phyloP scores from a whole-genome alignment of 1,284 basidiomycete species.

The Ganoderma boninense region DNA sequence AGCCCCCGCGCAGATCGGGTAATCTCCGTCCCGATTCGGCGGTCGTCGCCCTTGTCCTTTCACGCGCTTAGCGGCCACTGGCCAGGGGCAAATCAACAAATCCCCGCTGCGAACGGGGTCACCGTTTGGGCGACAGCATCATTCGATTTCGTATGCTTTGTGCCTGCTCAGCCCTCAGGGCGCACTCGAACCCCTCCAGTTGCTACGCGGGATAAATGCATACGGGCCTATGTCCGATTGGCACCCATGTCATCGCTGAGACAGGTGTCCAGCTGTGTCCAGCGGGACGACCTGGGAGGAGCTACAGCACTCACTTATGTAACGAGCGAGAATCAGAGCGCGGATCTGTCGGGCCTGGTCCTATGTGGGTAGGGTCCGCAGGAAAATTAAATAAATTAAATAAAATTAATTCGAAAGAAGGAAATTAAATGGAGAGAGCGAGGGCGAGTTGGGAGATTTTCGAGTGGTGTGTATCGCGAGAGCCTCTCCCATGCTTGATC shows the following conservation, averaged over 20 bases:
- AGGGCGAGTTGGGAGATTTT: too few relatives aligned
- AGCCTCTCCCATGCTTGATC: too few relatives aligned
- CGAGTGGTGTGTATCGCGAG: too few relatives aligned
- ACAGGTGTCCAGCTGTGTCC: not conserved
- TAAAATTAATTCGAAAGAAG: too few relatives aligned
- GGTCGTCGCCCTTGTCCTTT: not conserved
- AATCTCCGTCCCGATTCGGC: not conserved
- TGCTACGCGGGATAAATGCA: not conserved
- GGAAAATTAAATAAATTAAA: too few relatives aligned
- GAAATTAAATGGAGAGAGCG: too few relatives aligned
- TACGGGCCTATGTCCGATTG: too few relatives aligned
- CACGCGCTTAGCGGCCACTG: not conserved
- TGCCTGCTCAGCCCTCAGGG: constrained; percentile 2
- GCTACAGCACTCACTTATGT: too few relatives aligned
- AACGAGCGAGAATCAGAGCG: too few relatives aligned
- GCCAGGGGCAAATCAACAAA: not conserved
- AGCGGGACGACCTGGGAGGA: not conserved
- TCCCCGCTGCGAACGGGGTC: not conserved
- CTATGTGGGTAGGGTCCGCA: too few relatives aligned
- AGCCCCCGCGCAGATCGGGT: not conserved
- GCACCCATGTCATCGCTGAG: not conserved
- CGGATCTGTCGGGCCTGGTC: too few relatives aligned
- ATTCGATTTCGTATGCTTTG: not conserved
- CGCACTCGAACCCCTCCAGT: not conserved
- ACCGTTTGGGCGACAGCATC: not conserved